Base-by-base conservation (phyloP, 805 yeast genomes). In the Maudiozyma turicensis region DNA sequence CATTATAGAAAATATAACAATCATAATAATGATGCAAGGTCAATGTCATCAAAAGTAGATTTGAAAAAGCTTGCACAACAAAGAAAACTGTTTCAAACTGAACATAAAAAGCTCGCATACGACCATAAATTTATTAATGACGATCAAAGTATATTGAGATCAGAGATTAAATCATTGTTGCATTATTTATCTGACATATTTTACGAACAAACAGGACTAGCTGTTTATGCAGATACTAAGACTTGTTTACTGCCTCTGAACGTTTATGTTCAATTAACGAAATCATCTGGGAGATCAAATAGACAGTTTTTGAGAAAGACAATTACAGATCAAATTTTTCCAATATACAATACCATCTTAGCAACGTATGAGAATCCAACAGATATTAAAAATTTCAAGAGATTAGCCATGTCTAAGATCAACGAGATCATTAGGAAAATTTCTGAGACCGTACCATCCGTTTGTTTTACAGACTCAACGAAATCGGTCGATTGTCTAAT, bases 111-210 rank as follows among this genome's bases (percentile, higher is more conserved):
- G 9, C 49, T 51, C 28, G 55, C 58, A 8, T 51, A 52, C 31
- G 55, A 55, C 39, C 57, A 60, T 46, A 58, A 55, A n/a, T 62
- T 64, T 47, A 50, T 61, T 28, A 61, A 57, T 45, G 55, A 60
- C 34, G 67, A 63, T 47, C 62, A 54, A 42, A 50, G 53, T 15
- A 39, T 53, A 15, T 53, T 59, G 42, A 57, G 51, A 32, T 54
- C 45, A 8, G 57, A 58, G 39, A 50, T 58, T 3, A 56, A 56
- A 40, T 55, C 53, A 30, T 41, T 64, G 28, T 57, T 54, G 37
- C 49, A 49, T 10, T 47, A 57, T 40, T 44, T 64, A 43, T 53
- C 58, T 6, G 58, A 55, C 34, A 62, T 58, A 40, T 57, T 65
- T 40, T 44, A 53, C 34, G 56, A 55, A 42, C 45, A 54, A 29